Evolutionary conservation across 1,139 yeast genomes (phyloP), one percentile per base, ranked within the genome.

Genomic region (Magnusiomyces fungicola): DNA sequence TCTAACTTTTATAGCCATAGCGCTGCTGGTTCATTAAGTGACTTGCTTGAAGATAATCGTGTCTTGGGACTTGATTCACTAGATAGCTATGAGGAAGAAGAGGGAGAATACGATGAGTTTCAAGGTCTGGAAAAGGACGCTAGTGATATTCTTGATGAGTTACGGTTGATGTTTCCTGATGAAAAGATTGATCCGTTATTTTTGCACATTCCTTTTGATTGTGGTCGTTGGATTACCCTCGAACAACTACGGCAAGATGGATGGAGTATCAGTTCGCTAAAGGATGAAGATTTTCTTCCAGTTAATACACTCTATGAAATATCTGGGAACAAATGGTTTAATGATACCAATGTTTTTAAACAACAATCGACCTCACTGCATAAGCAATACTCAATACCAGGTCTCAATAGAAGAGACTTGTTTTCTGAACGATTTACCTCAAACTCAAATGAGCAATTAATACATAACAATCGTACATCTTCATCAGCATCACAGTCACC

Each of bases 181-280:
- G 50, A 46, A 36, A 34, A 19, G 14, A 18, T 27, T 18, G 50
- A 47, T 38, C 46, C 48, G 3, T 42, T 37, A 19, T 52, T 43
- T 40, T 34, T 50, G 18, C 19, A 37, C 16, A 49, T 51, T 19
- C 54, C 54, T 9, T 54, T 54, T 64, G 16, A 50, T 14, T 38
- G 49, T 25, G 62, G 62, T 2, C 39, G 51, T 18, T 57, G 59
- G 55, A 33, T 61, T 4, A 58, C 59, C 43, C 54, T 72, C 6
- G 60, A 71, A 1, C 56, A 71, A 12, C 56, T 80, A 27, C 67
- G 66, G 4, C 81, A 78, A 45, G 76, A 73, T 53, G 78, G 78
- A 47, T 81, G 88, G 87, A 73, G 84, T 1, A 64, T 73, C 12
- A 69, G 69, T 45, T 69, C 71, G 1, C 61, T 81, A 1, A 59